Conservation (phyloP, 2,329 filamentous ascomycete genomes). For the Apiospora malaysiana region DNA sequence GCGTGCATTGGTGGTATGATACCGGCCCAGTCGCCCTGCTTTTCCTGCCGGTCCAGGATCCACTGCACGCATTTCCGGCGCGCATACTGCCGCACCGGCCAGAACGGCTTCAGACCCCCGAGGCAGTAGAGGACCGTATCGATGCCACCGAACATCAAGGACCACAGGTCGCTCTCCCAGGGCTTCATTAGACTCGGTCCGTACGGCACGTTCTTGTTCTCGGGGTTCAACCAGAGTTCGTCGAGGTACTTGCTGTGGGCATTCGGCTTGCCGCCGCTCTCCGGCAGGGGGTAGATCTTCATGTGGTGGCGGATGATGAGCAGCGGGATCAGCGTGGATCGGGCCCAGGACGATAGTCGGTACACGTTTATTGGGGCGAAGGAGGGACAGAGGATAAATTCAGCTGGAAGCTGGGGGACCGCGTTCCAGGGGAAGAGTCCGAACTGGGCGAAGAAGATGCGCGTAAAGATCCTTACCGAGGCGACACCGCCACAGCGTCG, state of each 20-base stretch:
- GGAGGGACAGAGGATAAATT: slow-evolving; percentile 41
- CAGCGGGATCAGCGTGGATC: slow-evolving; percentile 32
- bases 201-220: slow-evolving; percentile 37
- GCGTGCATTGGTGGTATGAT: slow-evolving; percentile 29
- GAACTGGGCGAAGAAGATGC: slow-evolving; percentile 29
- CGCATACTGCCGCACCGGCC: slow-evolving; percentile 29
- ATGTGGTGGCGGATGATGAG: slow-evolving; percentile 37
- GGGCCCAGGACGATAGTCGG: slow-evolving; percentile 36
- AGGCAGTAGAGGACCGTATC: slow-evolving; percentile 38
- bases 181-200: slow-evolving; percentile 25
- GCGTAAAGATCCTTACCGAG: background rate
- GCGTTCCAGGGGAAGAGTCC: slow-evolving; percentile 42
- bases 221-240: slow-evolving; percentile 24
- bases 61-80: slow-evolving; percentile 38
- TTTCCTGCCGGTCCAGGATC: slow-evolving; percentile 28
- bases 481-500: background rate
- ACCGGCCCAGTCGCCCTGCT: slow-evolving; percentile 19
- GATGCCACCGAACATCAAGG: slow-evolving; percentile 38
- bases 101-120: slow-evolving; percentile 37
- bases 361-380: slow-evolving; percentile 39
- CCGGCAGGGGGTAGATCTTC: slow-evolving; percentile 32
- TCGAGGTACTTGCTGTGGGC: slow-evolving; percentile 28
- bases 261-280: slow-evolving; percentile 23
- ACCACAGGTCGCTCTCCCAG: slow-evolving; percentile 29
- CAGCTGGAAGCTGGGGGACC: slow-evolving; percentile 40